These are phyloP conservation scores for Boeremia exigua DNA, from an alignment of 2,329 filamentous ascomycete species.

Conservation along the genomic window DNA sequence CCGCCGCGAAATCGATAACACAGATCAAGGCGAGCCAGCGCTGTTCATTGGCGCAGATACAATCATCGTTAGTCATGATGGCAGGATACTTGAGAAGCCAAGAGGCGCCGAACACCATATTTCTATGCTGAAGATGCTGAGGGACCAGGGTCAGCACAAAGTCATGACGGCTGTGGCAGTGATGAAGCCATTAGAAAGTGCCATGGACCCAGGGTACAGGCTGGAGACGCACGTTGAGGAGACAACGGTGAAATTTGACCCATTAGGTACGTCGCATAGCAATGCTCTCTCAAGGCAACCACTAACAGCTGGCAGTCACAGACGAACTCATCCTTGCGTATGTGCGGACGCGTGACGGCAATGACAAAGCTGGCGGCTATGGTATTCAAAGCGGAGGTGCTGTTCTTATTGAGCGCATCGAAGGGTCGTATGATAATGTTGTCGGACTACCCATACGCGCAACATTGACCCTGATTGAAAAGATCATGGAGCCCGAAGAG, in stretches of 20 bases:
- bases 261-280: constrained; percentile 49
- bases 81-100: constrained; percentile 90
- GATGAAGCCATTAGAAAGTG: constrained; percentile 82
- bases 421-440: constrained; percentile 92
- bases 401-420: constrained; percentile 85
- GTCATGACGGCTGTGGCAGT: constrained; percentile 85
- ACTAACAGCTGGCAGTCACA: constrained; percentile 53
- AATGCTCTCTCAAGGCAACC: no score
- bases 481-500: constrained; percentile 76
- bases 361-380: constrained; percentile 95
- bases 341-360: constrained; percentile 85
- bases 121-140: constrained; percentile 79
- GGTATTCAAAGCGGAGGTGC: constrained; percentile 89
- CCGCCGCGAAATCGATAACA: constrained; percentile 62
- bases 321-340: constrained; percentile 86
- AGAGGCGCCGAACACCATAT: constrained; percentile 80
- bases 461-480: constrained; percentile 83
- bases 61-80: constrained; percentile 77
- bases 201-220: constrained; percentile 83
- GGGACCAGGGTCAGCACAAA: constrained; percentile 78
- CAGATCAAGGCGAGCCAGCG: constrained; percentile 70
- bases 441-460: constrained; percentile 84
- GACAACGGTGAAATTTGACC: constrained; percentile 87
- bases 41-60: constrained; percentile 92
- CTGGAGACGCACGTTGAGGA: constrained; percentile 84